These are phyloP conservation scores for Geoglossum cookeanum DNA, from an alignment of 2,329 filamentous ascomycete genomes.

Conservation along the genomic window DNA sequence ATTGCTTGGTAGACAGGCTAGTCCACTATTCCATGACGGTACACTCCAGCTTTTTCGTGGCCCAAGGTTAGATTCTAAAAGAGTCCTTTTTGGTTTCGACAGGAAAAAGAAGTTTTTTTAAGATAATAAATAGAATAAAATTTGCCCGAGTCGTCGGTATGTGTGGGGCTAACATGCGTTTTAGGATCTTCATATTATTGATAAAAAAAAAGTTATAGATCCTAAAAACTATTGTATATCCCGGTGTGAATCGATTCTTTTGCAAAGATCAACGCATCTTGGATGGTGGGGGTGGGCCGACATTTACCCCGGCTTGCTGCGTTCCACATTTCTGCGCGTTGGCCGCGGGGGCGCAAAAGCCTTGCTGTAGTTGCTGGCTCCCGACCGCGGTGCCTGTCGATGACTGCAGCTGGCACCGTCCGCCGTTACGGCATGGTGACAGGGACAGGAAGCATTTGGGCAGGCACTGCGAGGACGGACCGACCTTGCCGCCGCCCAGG, in stretches of 20 bases:
- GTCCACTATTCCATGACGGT: background rate
- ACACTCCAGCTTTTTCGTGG: too few species aligned
- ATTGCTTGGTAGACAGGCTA: too few species aligned
- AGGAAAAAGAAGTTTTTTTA: too few species aligned
- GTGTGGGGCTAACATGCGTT: too few species aligned
- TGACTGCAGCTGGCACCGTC: background rate
- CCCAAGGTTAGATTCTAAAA: too few species aligned
- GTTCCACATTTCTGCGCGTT: background rate
- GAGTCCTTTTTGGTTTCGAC: too few species aligned
- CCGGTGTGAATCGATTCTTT: background rate
- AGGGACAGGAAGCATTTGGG: background rate
- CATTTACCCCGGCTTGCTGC: background rate
- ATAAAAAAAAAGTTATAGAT: too few species aligned
- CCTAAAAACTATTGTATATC: too few species aligned
- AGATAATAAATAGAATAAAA: too few species aligned
- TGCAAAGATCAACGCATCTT: background rate
- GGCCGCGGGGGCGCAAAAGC: background rate
- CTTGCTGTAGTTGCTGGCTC: background rate
- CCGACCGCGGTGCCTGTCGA: background rate
- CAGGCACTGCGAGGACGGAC: background rate
- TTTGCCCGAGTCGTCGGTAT: too few species aligned
- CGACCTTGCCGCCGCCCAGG: background rate
- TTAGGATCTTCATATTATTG: too few species aligned
- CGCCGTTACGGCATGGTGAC: background rate
- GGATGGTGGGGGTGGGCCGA: background rate